phyloP scores from a whole-genome alignment of 2,329 filamentous ascomycete genomes.

The Cladosporium oxysporum region DNA sequence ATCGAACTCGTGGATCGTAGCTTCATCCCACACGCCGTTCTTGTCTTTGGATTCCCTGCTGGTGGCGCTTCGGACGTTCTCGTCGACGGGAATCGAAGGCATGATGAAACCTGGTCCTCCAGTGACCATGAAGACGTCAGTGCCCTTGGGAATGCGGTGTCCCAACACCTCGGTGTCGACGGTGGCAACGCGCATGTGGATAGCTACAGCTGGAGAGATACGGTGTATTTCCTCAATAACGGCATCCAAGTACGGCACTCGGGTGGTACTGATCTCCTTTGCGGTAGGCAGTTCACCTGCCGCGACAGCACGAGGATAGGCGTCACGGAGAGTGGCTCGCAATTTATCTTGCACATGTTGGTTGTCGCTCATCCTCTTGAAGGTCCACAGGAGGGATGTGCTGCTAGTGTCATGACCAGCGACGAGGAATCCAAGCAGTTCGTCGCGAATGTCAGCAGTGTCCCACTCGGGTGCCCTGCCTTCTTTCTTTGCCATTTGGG shows the following conservation, averaged over 20 bases:
- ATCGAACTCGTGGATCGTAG: constrained; percentile 38
- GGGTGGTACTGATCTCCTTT: constrained; percentile 1
- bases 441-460: constrained; percentile 29
- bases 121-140: constrained; percentile 36
- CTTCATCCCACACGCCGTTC: constrained; percentile 31
- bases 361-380: constrained; percentile 44
- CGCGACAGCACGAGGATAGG: constrained; percentile 30
- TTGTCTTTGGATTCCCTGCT: constrained; percentile 34
- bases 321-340: constrained; percentile 33
- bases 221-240: constrained; percentile 46
- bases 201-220: constrained; percentile 31
- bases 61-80: constrained; percentile 34
- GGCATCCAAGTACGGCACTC: constrained; percentile 45
- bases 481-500: constrained; percentile 39
- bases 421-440: constrained; percentile 41
- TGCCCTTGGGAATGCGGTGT: constrained; percentile 43
- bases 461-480: constrained; percentile 30
- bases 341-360: constrained; percentile 41
- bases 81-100: constrained; percentile 31
- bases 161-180: constrained; percentile 47
- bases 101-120: constrained; percentile 27
- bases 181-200: constrained; percentile 35
- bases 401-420: constrained; percentile 52
- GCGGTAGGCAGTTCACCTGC: constrained; percentile 8
- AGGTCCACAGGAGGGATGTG: constrained; percentile 44